phyloP scores from a whole-genome alignment of 179 eudicot species.

The Actinidia polygama region DNA sequence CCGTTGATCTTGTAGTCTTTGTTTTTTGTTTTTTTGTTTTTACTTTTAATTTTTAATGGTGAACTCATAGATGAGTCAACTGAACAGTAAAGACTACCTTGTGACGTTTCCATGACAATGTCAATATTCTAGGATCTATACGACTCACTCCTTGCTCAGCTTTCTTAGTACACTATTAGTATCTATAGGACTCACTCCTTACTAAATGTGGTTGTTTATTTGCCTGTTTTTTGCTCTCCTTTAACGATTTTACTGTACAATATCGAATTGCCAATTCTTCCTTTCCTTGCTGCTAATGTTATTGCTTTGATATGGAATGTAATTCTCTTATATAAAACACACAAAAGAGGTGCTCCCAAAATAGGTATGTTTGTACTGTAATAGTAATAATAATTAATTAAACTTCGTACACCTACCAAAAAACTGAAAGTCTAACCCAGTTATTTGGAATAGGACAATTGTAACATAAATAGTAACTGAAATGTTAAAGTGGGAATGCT shows the following conservation, averaged over 20 bases:
- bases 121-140: not conserved
- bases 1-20: too few species aligned
- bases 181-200: not conserved
- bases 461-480: not conserved
- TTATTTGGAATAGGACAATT: not conserved
- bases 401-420: not conserved
- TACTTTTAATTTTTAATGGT: too few species aligned
- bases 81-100: too few species aligned
- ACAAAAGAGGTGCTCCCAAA: constrained; percentile 51
- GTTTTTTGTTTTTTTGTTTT: too few species aligned
- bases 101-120: not conserved
- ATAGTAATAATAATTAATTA: not conserved
- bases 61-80: too few species aligned
- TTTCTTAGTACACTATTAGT: not conserved
- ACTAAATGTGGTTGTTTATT: not conserved
- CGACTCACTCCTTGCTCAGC: too few species aligned
- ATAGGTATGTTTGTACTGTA: constrained; percentile 32
- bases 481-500: not conserved
- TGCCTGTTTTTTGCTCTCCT: not conserved
- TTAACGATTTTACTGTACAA: not conserved
- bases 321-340: constrained; percentile 70
- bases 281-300: constrained; percentile 59
- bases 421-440: not conserved
- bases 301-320: constrained; percentile 66
- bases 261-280: constrained; percentile 4